Evolutionary conservation across 805 yeast genomes (phyloP).

Genomic region (Jamesozyma jinghongensis): DNA sequence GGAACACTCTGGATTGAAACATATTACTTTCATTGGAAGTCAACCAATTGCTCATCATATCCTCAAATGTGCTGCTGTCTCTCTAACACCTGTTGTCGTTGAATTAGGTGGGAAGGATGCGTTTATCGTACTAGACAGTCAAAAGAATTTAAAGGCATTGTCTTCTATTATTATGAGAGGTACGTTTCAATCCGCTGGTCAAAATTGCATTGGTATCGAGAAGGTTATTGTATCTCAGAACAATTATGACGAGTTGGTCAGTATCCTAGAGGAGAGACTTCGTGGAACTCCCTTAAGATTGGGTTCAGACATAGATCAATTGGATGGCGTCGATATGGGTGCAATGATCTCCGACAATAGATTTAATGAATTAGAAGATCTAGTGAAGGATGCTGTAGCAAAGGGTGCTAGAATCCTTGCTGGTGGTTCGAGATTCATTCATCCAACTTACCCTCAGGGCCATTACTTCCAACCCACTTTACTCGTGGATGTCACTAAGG

Average conservation of each 20-base stretch:
- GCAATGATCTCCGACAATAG: constrained; percentile 81
- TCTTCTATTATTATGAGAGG: constrained; percentile 89
- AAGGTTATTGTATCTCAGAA: constrained; percentile 74
- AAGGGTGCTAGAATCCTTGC: constrained; percentile 71
- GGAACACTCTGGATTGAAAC: constrained; percentile 71
- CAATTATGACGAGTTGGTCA: constrained; percentile 55
- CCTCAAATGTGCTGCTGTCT: constrained; percentile 68
- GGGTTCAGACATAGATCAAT: constrained; percentile 89
- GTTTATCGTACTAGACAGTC: constrained; percentile 74
- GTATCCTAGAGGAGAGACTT: constrained; percentile 49
- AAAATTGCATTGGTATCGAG: constrained; percentile 96
- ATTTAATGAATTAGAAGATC: constrained; percentile 54
- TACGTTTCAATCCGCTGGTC: constrained; percentile 94
- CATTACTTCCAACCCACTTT: constrained; percentile 89
- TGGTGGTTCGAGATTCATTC: constrained; percentile 76
- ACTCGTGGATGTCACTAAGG: constrained; percentile 66
- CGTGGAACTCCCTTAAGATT: constrained; percentile 44
- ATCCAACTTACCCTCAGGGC: constrained; percentile 93
- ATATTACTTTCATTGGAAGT: constrained; percentile 94
- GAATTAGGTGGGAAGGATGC: constrained; percentile 98
- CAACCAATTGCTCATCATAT: constrained; percentile 88
- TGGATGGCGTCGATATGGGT: constrained; percentile 90
- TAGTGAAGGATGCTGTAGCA: constrained; percentile 63
- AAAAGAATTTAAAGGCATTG: constrained; percentile 39
- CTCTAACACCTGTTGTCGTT: constrained; percentile 90